These are phyloP conservation scores for Epichloe baconii DNA, from an alignment of 2,329 filamentous ascomycete genomes.

Conservation along the genomic window DNA sequence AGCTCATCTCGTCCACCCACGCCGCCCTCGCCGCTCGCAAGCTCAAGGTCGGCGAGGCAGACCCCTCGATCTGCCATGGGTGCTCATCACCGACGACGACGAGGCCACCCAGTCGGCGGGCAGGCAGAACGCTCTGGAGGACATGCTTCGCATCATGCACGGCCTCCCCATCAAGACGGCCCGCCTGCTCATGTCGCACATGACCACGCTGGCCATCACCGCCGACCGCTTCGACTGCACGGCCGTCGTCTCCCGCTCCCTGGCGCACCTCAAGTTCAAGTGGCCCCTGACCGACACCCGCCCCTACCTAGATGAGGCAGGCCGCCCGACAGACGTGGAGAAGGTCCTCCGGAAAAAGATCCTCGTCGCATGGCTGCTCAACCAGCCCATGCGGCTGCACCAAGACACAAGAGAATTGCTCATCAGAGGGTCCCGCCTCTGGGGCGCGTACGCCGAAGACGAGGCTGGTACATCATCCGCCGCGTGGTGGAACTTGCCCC, in stretches of 20 bases:
- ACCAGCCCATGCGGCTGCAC: conserved; percentile 46
- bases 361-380: conserved; percentile 50
- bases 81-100: conserved; percentile 55
- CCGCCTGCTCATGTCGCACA: conserved; percentile 41
- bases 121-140: conserved; percentile 49
- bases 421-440: conserved; percentile 47
- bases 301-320: conserved; percentile 22
- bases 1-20: conserved; percentile 38
- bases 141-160: conserved; percentile 56
- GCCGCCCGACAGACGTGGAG: conserved; percentile 36
- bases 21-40: conserved; percentile 33
- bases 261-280: conserved; percentile 37
- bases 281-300: conserved; percentile 36
- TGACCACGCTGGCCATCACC: conserved; percentile 55
- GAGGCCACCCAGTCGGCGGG: conserved; percentile 48
- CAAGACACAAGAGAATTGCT: conserved; percentile 53
- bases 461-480: conserved; percentile 19
- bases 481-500: conserved; percentile 61
- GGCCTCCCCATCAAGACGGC: conserved; percentile 28
- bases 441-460: conserved; percentile 29
- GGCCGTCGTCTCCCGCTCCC: conserved; percentile 37
- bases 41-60: conserved; percentile 34
- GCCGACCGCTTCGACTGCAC: conserved; percentile 63
- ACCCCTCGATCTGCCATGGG: conserved; percentile 43
- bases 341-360: conserved; percentile 58